These are phyloP conservation scores for Cryoendolithus antarcticus DNA, from an alignment of 2,329 filamentous ascomycete species.

Conservation along the genomic window DNA sequence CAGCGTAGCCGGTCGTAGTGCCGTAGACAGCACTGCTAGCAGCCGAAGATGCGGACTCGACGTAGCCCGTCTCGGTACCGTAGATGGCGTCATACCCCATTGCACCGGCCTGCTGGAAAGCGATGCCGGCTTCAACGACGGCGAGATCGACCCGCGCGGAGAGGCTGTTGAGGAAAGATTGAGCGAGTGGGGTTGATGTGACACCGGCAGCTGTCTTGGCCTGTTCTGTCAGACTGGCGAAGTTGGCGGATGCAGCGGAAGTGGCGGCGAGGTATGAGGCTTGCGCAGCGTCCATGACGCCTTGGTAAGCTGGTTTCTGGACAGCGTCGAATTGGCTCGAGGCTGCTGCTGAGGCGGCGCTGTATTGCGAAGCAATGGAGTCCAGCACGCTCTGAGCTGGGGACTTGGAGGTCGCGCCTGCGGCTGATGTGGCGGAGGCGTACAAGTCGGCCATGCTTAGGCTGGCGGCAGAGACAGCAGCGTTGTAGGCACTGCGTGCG, in stretches of 20 bases:
- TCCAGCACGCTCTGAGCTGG: conserved; percentile 19
- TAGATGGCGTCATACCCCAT: conserved; percentile 32
- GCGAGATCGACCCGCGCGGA: conserved; percentile 12
- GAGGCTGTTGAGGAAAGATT: conserved; percentile 11
- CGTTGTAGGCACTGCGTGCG: conserved; percentile 34
- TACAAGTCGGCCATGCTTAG: conserved; percentile 16
- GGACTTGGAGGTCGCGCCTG: conserved; percentile 12
- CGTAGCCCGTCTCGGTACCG: conserved; percentile 30
- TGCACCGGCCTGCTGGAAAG: conserved; percentile 36
- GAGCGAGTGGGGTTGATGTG: conserved; percentile 9
- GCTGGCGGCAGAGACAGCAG: conserved; percentile 21
- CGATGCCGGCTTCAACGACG: conserved; percentile 17
- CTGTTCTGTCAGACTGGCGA: conserved; percentile 9
- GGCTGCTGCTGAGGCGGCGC: conserved; percentile 18
- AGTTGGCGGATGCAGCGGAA: conserved; percentile 13
- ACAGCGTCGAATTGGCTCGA: conserved; percentile 34
- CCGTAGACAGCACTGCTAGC: conserved; percentile 35
- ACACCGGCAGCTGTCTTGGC: conserved; percentile 11
- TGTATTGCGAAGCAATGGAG: conserved; percentile 18
- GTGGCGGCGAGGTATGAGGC: conserved; percentile 17
- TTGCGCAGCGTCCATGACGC: conserved; percentile 54
- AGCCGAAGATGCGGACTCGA: conserved; percentile 30
- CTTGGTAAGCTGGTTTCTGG: conserved; percentile 45
- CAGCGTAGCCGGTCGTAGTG: conserved; percentile 37
- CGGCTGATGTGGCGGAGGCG: conserved; percentile 12